These are phyloP conservation scores for Neofusicoccum parvum DNA, from an alignment of 2,329 filamentous ascomycete species.

Conservation along the genomic window DNA sequence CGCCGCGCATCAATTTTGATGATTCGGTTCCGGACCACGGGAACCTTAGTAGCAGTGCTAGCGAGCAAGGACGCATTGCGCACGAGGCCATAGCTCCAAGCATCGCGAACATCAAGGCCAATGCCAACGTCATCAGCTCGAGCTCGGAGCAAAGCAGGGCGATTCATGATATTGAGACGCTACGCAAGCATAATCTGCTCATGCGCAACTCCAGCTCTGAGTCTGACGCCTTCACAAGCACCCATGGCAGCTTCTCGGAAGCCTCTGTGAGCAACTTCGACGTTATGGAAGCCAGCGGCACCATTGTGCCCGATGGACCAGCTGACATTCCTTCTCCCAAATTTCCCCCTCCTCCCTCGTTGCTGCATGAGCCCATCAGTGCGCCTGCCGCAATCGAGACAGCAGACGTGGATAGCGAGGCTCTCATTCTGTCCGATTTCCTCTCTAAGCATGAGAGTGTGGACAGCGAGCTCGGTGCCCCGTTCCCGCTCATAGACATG, in stretches of 20 bases:
- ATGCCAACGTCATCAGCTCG: constrained; percentile 12
- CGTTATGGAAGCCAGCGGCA: constrained; percentile 46
- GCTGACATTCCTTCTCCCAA: constrained; percentile 16
- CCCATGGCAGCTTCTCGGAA: constrained; percentile 32
- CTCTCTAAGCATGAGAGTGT: constrained; percentile 34
- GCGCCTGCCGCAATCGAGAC: constrained; percentile 26
- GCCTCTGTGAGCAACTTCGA: constrained; percentile 32
- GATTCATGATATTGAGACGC: constrained; percentile 40
- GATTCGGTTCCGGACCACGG: constrained; percentile 18
- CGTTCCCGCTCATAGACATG: constrained; percentile 46
- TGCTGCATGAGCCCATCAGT: neutral
- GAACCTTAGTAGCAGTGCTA: constrained; percentile 14
- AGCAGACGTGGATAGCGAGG: constrained; percentile 27
- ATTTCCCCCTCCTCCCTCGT: neutral
- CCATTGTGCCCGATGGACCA: constrained; percentile 40
- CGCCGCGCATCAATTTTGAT: constrained; percentile 18
- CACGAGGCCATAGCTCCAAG: constrained; percentile 15
- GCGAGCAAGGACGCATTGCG: constrained; percentile 16
- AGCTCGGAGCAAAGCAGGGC: constrained; percentile 27
- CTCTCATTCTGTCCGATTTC: constrained; percentile 40
- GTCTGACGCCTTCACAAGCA: constrained; percentile 40
- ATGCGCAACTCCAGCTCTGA: constrained; percentile 44
- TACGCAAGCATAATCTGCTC: constrained; percentile 44
- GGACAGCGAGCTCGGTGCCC: constrained; percentile 35
- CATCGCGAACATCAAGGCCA: constrained; percentile 2